These are phyloP conservation scores for Triadica sebifera DNA, from an alignment of 345 rosid genomes.

Conservation along the genomic window DNA sequence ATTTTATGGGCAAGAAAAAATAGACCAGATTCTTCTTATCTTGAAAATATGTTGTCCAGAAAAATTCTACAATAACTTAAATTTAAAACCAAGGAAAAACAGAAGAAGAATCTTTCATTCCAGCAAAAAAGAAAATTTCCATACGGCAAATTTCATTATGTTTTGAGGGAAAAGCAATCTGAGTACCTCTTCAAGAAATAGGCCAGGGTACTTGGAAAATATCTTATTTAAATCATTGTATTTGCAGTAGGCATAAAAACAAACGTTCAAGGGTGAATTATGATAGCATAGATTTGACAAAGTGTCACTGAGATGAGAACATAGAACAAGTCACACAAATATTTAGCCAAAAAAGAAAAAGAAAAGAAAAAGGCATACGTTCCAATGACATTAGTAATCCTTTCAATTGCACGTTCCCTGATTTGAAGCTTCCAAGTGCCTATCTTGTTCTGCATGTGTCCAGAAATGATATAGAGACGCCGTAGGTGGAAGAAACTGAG, in stretches of 20 bases:
- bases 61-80: background rate
- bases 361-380: conserved; percentile 51
- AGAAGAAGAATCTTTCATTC: background rate
- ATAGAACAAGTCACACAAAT: conserved; percentile 5
- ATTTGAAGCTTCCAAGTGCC: conserved; percentile 96
- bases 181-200: conserved; percentile 87
- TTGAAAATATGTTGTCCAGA: background rate
- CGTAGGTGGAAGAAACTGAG: conserved; percentile 57
- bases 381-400: conserved; percentile 80
- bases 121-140: background rate
- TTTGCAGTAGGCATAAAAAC: conserved; percentile 37
- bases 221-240: conserved; percentile 76
- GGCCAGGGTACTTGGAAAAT: conserved; percentile 80
- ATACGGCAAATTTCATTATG: background rate
- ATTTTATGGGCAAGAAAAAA: background rate
- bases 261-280: conserved; percentile 10
- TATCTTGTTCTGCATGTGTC: conserved; percentile 90
- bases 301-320: background rate
- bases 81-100: background rate
- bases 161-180: background rate
- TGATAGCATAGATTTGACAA: background rate
- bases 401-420: conserved; percentile 85
- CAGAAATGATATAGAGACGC: conserved; percentile 55
- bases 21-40: background rate
- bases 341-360: background rate